Evolutionary conservation across 1,139 yeast species (phyloP), one percentile per base, ranked within the genome.

Genomic region (Lodderomyces orthopsilosis): DNA sequence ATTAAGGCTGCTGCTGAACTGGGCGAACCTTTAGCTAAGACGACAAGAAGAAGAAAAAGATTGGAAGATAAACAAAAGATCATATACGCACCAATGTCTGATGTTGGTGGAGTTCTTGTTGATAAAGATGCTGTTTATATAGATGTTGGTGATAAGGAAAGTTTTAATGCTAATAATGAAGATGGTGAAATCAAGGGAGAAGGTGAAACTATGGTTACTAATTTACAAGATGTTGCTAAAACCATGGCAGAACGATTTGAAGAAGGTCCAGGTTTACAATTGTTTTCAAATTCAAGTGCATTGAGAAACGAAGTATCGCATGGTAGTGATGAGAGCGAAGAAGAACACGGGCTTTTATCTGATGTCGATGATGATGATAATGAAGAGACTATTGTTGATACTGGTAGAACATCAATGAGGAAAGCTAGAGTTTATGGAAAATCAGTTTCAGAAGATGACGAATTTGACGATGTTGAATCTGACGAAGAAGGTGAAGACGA

Each of bases 61-160:
- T 78, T 94, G 45, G 98, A 93, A 55, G 98, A 94, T 59, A 88
- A 85, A 55, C 95, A 88, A 61, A 93, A 91, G 63, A 82, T 90
- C 52, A 90, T 94, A 2, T 94, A 94, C 62, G 99, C 98, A 0
- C 99, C 99, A 43, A 93, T 94, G 98, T 88, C 97, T 41, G 98
- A 94, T 65, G 97, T 93, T 21, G 98, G 98, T 44, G 99, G 99
- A 59, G 95, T 94, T 28, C 73, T 93, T 50, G 90, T 94, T 49
- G 99, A 94, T 66, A 91, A 85, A 59, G 98, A 94, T 70, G 97
- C 98, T 3, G 98, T 94, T 1, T 79, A 91, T 57, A 89, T 94
- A 50, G 97, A 94, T 59, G 84, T 91, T 39, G 97, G 96, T 3
- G 73, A 51, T 55, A 66, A 61, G 50, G 81, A 69, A 59, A 68